Percentiles rank a stretch among this genome's conserved stretches.
phyloP scores from a whole-genome alignment of 139 green algal species.

The Chlamydomonas sp. region DNA sequence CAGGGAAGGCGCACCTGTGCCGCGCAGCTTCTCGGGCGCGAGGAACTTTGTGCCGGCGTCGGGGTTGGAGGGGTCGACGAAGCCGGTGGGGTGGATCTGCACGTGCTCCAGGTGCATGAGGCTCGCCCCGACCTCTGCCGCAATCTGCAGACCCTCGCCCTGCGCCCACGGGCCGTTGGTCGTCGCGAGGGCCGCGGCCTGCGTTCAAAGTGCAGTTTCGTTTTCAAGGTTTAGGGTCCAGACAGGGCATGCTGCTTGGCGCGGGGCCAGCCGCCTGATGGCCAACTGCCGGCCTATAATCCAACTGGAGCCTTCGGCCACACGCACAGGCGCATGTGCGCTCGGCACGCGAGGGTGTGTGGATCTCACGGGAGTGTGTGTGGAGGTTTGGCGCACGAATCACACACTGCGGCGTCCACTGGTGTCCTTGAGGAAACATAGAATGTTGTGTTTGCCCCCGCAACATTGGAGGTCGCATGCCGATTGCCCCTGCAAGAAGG shows the following conservation, averaged over 20 bases:
- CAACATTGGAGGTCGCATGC: too few relatives aligned
- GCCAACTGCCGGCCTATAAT: too few relatives aligned
- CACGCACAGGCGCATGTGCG: neutral
- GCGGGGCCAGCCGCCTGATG: too few relatives aligned
- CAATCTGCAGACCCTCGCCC: constrained; percentile 53
- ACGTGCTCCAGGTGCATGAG: constrained; percentile 60
- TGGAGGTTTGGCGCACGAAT: too few relatives aligned
- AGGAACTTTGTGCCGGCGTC: constrained; percentile 51
- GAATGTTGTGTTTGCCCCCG: too few relatives aligned
- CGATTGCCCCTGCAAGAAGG: too few relatives aligned
- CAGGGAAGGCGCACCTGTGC: constrained; percentile 31
- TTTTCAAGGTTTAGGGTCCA: constrained; percentile 17
- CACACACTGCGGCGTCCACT: too few relatives aligned
- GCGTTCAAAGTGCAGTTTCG: too few relatives aligned
- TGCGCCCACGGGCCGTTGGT: constrained; percentile 66
- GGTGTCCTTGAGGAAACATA: too few relatives aligned
- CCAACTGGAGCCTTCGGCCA: too few relatives aligned
- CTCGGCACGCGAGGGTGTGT: neutral
- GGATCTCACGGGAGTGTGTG: too few relatives aligned
- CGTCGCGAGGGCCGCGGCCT: constrained; percentile 43
- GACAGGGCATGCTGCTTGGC: constrained; percentile 3
- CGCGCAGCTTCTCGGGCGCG: constrained; percentile 68
- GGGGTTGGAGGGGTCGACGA: constrained; percentile 28
- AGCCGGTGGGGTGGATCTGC: constrained; percentile 63
- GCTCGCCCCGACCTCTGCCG: constrained; percentile 20